Evolutionary conservation across 257 asterid species (phyloP), one percentile per base, ranked within the genome.

Genomic region (Parsonsia alboflavescens): DNA sequence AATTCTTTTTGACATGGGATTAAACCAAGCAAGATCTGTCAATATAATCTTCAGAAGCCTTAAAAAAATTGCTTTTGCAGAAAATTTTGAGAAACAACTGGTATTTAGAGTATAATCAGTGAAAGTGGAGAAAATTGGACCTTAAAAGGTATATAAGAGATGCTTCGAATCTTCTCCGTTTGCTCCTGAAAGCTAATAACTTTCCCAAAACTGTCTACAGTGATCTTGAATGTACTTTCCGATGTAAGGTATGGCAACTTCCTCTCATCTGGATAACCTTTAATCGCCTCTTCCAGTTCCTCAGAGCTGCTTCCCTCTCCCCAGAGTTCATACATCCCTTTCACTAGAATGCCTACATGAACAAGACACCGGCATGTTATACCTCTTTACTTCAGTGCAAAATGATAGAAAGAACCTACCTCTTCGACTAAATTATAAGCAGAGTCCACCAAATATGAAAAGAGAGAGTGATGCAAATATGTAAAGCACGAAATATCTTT

Each of bases 251-350:
- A 95, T 0, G 96, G 91, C 75, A 83, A 80, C 86, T 85, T 90
- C 74, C 82, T 81, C 56, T 86, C 96, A 58, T 88, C 97, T 4
- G 98, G 91, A 86, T 84, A 92, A 41, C 56, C 75, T 44, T 80
- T 83, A 36, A 95, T 85, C 46, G 96, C 86, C 83, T 84, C 90
- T 79, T 90, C 98, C 79, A 95, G 86, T 75, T 92, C 98, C 89
- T 89, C 94, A 76, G 87, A 88, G 83, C 71, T 85, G 58, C 79
- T 72, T 1, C 97, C 99, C 82, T 95, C 96, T 49, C 99, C 99
- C 99, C 99, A 95, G 17, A 92, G 78, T 78, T 95, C 99, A 81
- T 92, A 95, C 52, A 95, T 95, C 73, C 98, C 99, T 82, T 89
- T 94, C 72, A 94, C 90, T 48, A 94, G 97, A 83, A 94, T 94